Conservation (phyloP, 768 basidiomycete species). For the Pisolithus sp. region DNA sequence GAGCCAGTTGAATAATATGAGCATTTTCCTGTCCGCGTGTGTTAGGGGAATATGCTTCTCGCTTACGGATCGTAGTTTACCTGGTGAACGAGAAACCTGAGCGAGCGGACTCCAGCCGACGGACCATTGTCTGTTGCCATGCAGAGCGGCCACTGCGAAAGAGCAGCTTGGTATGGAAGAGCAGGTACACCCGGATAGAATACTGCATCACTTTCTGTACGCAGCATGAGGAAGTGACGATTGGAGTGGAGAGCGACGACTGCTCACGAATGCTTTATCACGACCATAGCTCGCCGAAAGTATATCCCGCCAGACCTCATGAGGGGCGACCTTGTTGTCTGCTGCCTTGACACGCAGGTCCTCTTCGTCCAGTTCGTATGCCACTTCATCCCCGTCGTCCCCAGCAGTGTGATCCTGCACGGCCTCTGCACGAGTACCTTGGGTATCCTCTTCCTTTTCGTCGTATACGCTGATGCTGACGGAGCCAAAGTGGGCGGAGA, state of each 20-base stretch:
- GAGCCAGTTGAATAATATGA: slow-evolving; percentile 83
- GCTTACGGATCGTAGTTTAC: slow-evolving; percentile 30
- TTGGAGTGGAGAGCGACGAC: background rate
- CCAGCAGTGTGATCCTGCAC: slow-evolving; percentile 11
- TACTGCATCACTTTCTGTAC: slow-evolving; percentile 83
- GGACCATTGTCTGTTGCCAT: slow-evolving; percentile 54
- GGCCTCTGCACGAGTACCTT: slow-evolving; percentile 9
- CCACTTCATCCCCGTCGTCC: slow-evolving; percentile 25
- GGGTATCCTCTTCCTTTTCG: slow-evolving; percentile 33
- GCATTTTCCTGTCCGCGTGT: slow-evolving; percentile 51
- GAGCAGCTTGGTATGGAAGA: slow-evolving; percentile 57
- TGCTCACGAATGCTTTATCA: slow-evolving; percentile 79
- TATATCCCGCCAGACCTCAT: slow-evolving; percentile 79
- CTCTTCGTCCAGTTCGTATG: slow-evolving; percentile 45
- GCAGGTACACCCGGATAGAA: slow-evolving; percentile 64
- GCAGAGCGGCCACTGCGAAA: slow-evolving; percentile 36
- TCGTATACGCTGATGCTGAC: slow-evolving; percentile 32
- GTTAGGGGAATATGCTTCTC: slow-evolving; percentile 1
- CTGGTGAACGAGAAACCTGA: slow-evolving; percentile 71
- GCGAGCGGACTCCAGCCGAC: slow-evolving; percentile 46
- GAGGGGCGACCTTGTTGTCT: slow-evolving; percentile 43
- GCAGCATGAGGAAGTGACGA: background rate
- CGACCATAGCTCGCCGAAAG: slow-evolving; percentile 71
- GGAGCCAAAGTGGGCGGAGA: slow-evolving; percentile 19
- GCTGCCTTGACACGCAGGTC: slow-evolving; percentile 38